phyloP scores from a whole-genome alignment of 768 basidiomycete species.

The Tulasnella sp. region DNA sequence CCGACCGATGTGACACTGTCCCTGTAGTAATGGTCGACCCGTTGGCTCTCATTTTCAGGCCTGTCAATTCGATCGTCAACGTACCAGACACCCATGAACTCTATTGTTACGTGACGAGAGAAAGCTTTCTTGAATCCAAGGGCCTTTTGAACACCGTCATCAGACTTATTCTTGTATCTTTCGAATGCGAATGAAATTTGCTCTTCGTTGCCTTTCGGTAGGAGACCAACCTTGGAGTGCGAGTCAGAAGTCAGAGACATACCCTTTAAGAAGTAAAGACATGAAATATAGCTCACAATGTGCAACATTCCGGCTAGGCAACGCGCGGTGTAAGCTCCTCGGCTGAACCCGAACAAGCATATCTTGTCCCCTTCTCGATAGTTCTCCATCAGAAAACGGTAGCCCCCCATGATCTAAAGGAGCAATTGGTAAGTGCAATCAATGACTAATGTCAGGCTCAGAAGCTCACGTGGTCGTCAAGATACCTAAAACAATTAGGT shows the following conservation, averaged over 20 bases:
- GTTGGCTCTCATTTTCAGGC: background rate
- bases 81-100: constrained; percentile 26
- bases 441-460: background rate
- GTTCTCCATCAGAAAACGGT: constrained; percentile 16
- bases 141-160: constrained; percentile 16
- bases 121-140: constrained; percentile 25
- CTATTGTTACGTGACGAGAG: constrained; percentile 23
- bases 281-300: background rate
- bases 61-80: background rate
- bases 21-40: background rate
- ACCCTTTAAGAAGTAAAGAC: background rate
- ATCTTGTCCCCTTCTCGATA: constrained; percentile 30
- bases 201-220: background rate
- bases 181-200: constrained; percentile 3
- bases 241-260: background rate
- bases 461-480: constrained; percentile 52
- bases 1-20: constrained; percentile 27
- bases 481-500: constrained; percentile 34
- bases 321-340: constrained; percentile 19
- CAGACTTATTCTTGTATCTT: background rate
- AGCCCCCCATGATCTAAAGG: constrained; percentile 16
- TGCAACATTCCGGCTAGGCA: constrained; percentile 21
- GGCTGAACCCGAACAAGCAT: constrained; percentile 19
- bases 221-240: background rate
- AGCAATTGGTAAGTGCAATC: background rate